Evolutionary conservation across 805 yeast species (phyloP), one percentile per base, ranked within the genome.

Genomic region (Metschnikowia henanensis): DNA sequence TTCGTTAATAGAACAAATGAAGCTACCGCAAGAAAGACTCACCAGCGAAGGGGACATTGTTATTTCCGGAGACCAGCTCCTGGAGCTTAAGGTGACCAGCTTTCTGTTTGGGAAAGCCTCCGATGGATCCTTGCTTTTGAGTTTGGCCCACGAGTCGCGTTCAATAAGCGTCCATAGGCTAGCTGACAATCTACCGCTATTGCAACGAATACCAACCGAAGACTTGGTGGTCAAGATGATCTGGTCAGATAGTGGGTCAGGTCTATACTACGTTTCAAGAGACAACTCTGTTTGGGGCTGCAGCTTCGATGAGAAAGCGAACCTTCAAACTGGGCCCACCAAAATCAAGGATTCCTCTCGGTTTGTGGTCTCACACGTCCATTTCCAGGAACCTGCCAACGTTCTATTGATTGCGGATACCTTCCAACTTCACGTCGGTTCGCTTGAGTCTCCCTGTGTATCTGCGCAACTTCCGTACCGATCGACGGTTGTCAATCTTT

Each of bases 41-140:
- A 50, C 53, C 2, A 51, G 48, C 3, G 55, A 49, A 9, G 55
- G 58, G 2, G 61, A 59, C 20, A 49, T 63, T 13, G 23, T 46
- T 6, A 48, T 62, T 5, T 52, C 53, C 10, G 50, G 56, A 3
- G 41, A 49, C 2, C 62, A 64, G 31, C 59, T 32, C 37, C 37
- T 42, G 36, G 45, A 56, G 12, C 47, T 70, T 12, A 60, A 56
- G 30, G 52, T 69, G 17, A 57, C 57, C 29, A 50, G 48, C 33
- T 71, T 70, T 37, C 52, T 53, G 19, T 63, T 70, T 38, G 56
- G 52, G 8, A 40, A 37, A 18, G 35, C 49, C 3, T 30, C 36
- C 2, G 34, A 35, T 15, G 52, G 43, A 3, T n/a, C 41, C 5
- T 36, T 49, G 16, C 16, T 49, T 3, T 25, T 51, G 6, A 35